Evolutionary conservation across 2,329 filamentous ascomycete species (phyloP).

Genomic region (Pyrenophora tritici-repentis): DNA sequence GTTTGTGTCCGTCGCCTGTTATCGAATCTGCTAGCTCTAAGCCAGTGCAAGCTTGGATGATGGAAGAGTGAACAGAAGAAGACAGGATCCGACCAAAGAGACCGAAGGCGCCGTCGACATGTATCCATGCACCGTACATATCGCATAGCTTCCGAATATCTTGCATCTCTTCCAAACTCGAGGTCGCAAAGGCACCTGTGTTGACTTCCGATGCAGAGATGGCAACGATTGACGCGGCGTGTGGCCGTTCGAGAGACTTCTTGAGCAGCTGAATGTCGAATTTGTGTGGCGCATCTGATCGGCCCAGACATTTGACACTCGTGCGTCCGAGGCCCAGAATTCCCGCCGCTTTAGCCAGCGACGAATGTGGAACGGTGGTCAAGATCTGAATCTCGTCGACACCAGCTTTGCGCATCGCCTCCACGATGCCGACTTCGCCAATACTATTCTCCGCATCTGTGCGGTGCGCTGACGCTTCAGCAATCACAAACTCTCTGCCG

Average conservation of each 20-base stretch:
- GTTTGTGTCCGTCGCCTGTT: slow-evolving; percentile 83
- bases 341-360: slow-evolving; percentile 79
- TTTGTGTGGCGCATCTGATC: slow-evolving; percentile 64
- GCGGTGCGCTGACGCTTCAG: slow-evolving; percentile 49
- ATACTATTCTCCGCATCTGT: slow-evolving; percentile 51
- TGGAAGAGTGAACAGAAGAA: slow-evolving; percentile 60
- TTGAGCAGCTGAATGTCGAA: slow-evolving; percentile 72
- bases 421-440: slow-evolving; percentile 71
- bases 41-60: slow-evolving; percentile 61
- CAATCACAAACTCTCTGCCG: slow-evolving; percentile 71
- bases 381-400: slow-evolving; percentile 74
- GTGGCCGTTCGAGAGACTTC: slow-evolving; percentile 57
- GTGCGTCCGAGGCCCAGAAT: slow-evolving; percentile 77
- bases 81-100: slow-evolving; percentile 74
- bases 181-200: slow-evolving; percentile 77
- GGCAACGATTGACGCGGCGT: slow-evolving; percentile 73
- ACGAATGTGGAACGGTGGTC: slow-evolving; percentile 83
- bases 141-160: slow-evolving; percentile 72
- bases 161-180: slow-evolving; percentile 61
- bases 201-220: slow-evolving; percentile 92
- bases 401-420: slow-evolving; percentile 67
- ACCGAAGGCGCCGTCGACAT: slow-evolving; percentile 90
- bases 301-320: slow-evolving; percentile 66
- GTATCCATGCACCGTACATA: slow-evolving; percentile 78
- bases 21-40: slow-evolving; percentile 87